Conservation (phyloP, 2,329 filamentous ascomycete species). For the Scedosporium aurantiacum region DNA sequence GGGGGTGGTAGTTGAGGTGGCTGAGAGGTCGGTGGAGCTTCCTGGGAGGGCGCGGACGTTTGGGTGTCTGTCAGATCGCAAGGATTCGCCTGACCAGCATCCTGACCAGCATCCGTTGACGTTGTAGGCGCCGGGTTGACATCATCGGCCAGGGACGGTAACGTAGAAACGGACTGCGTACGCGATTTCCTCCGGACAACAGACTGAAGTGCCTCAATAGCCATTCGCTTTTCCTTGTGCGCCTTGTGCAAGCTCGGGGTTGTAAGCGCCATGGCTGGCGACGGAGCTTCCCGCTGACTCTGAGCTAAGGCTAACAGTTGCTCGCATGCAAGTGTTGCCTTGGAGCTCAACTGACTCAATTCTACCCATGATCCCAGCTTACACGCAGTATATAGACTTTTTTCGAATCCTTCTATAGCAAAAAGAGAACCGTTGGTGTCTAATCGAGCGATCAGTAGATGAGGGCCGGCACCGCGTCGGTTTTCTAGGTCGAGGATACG, state of each 20-base stretch:
- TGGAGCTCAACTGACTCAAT: slow-evolving; percentile 37
- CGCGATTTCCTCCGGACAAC: slow-evolving; percentile 42
- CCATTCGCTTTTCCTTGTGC: slow-evolving; percentile 43
- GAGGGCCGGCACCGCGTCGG: slow-evolving; percentile 41
- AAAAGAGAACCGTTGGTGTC: slow-evolving; percentile 44
- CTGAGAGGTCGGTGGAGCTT: neutral
- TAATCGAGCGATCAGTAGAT: slow-evolving; percentile 50
- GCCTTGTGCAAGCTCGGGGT: slow-evolving; percentile 37
- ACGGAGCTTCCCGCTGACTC: slow-evolving; percentile 5
- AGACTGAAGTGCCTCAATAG: slow-evolving; percentile 53
- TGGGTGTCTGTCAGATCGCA: neutral
- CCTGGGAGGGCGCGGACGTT: neutral
- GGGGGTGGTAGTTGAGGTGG: neutral
- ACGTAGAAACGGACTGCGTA: slow-evolving; percentile 30
- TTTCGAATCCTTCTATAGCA: slow-evolving; percentile 54
- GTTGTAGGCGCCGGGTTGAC: neutral
- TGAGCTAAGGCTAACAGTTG: slow-evolving; percentile 9
- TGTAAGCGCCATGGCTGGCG: slow-evolving; percentile 19
- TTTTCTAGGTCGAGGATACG: slow-evolving; percentile 53
- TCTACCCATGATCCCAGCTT: slow-evolving; percentile 58
- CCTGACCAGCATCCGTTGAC: neutral
- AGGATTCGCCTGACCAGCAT: neutral
- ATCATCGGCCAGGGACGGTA: slow-evolving; percentile 5
- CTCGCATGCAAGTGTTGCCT: slow-evolving; percentile 27
- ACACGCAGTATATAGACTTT: slow-evolving; percentile 55